These are phyloP conservation scores for Lentinula novae-zelandiae DNA, from an alignment of 1,284 basidiomycete species.

Conservation along the genomic window DNA sequence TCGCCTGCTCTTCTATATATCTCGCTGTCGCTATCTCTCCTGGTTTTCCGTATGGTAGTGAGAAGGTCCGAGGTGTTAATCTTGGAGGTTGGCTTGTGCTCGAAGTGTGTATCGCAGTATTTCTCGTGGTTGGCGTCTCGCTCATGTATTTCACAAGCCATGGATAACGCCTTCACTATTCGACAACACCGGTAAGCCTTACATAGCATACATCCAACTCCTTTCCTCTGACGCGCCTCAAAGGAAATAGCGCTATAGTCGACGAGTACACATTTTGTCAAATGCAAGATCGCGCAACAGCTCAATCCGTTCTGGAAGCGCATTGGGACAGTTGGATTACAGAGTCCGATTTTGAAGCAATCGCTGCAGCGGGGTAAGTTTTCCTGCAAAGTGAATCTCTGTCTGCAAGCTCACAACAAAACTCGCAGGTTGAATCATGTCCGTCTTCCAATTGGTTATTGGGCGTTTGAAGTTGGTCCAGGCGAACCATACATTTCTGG, in stretches of 20 bases:
- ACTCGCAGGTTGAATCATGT: slow-evolving; percentile 72
- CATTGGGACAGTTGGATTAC: slow-evolving; percentile 79
- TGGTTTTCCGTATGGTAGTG: slow-evolving; percentile 49
- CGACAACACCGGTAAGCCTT: slow-evolving; percentile 54
- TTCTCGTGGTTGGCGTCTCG: background rate
- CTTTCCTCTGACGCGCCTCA: background rate
- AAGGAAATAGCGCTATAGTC: slow-evolving; percentile 55
- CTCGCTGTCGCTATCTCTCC: slow-evolving; percentile 27
- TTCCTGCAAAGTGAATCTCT: background rate
- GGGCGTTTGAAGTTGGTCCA: slow-evolving; percentile 81
- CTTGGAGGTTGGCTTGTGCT: slow-evolving; percentile 80
- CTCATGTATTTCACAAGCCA: slow-evolving; percentile 41
- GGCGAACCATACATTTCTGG: slow-evolving; percentile 87
- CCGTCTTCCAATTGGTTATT: slow-evolving; percentile 86
- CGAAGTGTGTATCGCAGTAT: slow-evolving; percentile 43
- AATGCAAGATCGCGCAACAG: slow-evolving; percentile 49
- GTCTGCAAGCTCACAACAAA: slow-evolving; percentile 2
- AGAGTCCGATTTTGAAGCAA: slow-evolving; percentile 69
- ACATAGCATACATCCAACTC: background rate
- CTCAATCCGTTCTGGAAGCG: slow-evolving; percentile 44
- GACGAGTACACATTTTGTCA: slow-evolving; percentile 88
- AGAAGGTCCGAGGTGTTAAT: slow-evolving; percentile 71
- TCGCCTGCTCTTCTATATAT: slow-evolving; percentile 13
- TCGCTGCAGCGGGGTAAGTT: slow-evolving; percentile 67
- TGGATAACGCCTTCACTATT: slow-evolving; percentile 90